phyloP scores from a whole-genome alignment of 768 basidiomycete species.

The Tricholoma terreum region DNA sequence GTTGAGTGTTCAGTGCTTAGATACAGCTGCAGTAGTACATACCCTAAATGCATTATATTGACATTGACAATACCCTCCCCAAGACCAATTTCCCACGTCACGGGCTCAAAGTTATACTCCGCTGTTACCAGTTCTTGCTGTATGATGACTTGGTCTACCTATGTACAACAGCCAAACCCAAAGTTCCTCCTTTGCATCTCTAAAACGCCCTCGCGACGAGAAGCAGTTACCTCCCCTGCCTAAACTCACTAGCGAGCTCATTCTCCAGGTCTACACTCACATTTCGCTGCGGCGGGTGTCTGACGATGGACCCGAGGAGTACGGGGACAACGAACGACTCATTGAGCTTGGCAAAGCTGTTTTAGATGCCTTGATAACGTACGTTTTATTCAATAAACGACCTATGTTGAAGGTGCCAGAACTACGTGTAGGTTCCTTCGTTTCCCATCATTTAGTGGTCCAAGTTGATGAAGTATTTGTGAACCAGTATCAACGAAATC shows the following conservation, averaged over 20 bases:
- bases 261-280: slow-evolving; percentile 71
- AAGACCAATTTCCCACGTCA: not conserved
- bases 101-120: not conserved
- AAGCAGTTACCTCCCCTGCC: slow-evolving; percentile 42
- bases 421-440: slow-evolving; percentile 45
- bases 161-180: slow-evolving; percentile 8
- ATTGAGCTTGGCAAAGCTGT: slow-evolving; percentile 47
- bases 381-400: slow-evolving; percentile 44
- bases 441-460: slow-evolving; percentile 8
- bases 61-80: too few species aligned
- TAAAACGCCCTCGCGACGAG: slow-evolving; percentile 16
- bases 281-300: slow-evolving; percentile 49
- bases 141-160: not conserved
- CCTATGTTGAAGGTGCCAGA: slow-evolving; percentile 48
- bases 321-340: slow-evolving; percentile 57
- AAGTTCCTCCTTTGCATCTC: slow-evolving; percentile 8
- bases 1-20: too few species aligned
- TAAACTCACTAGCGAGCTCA: slow-evolving; percentile 44
- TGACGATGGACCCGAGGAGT: slow-evolving; percentile 33
- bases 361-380: slow-evolving; percentile 45
- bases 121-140: not conserved
- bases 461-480: slow-evolving; percentile 10
- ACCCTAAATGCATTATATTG: not conserved
- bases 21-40: too few species aligned
- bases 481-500: slow-evolving; percentile 28